phyloP scores from a whole-genome alignment of 768 basidiomycete species.

The Chalciporus piperatus region DNA sequence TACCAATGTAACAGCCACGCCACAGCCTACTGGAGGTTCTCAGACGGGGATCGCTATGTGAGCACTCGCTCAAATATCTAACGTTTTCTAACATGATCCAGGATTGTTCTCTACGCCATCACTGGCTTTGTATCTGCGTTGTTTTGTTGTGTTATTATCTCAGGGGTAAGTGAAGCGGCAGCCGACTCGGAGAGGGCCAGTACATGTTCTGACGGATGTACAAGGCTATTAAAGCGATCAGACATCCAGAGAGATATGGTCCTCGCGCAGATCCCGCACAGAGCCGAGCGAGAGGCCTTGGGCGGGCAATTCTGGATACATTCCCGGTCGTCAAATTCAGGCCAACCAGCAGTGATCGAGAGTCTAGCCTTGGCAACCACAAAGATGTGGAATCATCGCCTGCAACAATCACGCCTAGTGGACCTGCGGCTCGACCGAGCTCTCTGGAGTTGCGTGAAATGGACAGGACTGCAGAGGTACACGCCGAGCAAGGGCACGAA shows the following conservation, averaged over 20 bases:
- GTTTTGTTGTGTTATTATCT: conserved; percentile 81
- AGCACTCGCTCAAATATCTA: conserved; percentile 16
- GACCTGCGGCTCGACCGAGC: neutral
- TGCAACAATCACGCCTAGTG: neutral
- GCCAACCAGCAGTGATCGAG: conserved; percentile 17
- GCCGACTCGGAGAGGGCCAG: no score
- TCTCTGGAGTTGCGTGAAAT: conserved; percentile 14
- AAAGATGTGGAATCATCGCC: conserved; percentile 34
- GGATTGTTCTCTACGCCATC: conserved; percentile 85
- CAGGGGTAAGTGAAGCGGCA: conserved; percentile 55
- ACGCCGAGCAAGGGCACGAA: neutral
- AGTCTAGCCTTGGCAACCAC: conserved; percentile 5
- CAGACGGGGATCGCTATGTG: conserved; percentile 76
- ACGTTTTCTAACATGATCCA: conserved; percentile 10
- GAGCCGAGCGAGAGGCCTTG: conserved; percentile 79
- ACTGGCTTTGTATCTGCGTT: conserved; percentile 85
- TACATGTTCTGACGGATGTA: conserved; percentile 1
- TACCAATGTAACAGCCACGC: conserved; percentile 15
- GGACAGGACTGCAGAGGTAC: neutral
- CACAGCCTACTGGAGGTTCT: conserved; percentile 9
- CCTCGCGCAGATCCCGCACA: conserved; percentile 53
- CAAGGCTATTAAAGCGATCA: conserved; percentile 78
- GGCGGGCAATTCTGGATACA: conserved; percentile 91
- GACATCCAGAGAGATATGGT: conserved; percentile 91
- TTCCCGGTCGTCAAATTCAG: conserved; percentile 93